Percentiles rank a stretch among this genome's conserved stretches.
phyloP scores from a whole-genome alignment of 768 basidiomycete species.

The Podaxis sp. region DNA sequence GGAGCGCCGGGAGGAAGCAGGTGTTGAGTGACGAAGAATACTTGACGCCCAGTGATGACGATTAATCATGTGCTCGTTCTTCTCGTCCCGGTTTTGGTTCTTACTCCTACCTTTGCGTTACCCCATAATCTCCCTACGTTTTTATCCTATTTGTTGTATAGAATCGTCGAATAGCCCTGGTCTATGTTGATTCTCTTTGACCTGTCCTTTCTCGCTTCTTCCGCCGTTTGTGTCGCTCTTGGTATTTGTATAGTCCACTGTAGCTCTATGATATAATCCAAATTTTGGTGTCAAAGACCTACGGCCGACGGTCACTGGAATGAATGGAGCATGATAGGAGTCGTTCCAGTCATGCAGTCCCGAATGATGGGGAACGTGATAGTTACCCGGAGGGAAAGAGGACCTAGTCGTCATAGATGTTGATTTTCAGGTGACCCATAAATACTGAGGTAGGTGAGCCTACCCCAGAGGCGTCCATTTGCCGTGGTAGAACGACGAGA shows the following conservation, averaged over 20 bases:
- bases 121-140: neutral
- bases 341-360: no score
- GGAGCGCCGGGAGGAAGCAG: constrained; percentile 66
- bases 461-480: no score
- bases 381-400: no score
- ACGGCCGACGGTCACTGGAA: neutral
- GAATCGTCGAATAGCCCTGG: neutral
- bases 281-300: neutral
- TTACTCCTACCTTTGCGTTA: neutral
- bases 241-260: constrained; percentile 7
- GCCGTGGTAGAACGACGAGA: no score
- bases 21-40: constrained; percentile 75
- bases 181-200: neutral
- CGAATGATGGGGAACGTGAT: no score
- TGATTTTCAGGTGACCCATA: no score
- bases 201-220: neutral
- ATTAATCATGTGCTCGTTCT: constrained; percentile 30
- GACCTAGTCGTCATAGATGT: no score
- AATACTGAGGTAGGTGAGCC: no score
- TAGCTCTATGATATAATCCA: constrained; percentile 10
- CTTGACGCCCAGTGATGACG: constrained; percentile 76
- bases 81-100: neutral
- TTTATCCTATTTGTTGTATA: constrained; percentile 10
- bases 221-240: neutral
- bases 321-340: no score